A percentile compares a stretch with the other conserved stretches of the same genome.
Evolutionary conservation across 2,329 filamentous ascomycete species (phyloP).

Genomic region (Eutypella sp.): DNA sequence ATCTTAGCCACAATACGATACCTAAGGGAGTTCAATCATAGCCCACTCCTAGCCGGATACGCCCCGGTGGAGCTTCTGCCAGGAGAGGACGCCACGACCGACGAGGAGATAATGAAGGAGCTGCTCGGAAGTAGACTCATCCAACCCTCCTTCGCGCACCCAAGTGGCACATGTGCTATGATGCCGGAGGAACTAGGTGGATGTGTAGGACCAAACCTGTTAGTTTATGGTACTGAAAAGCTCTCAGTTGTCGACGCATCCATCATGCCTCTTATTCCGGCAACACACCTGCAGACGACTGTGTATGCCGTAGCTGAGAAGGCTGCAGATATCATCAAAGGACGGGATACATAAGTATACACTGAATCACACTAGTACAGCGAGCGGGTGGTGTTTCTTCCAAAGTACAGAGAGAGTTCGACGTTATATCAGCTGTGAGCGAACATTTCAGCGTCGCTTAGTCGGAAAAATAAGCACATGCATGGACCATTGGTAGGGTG

Average conservation of each 20-base stretch:
- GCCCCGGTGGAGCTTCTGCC: slow-evolving; percentile 31
- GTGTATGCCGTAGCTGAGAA: slow-evolving; percentile 42
- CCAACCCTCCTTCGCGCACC: slow-evolving; percentile 32
- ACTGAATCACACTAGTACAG: no score
- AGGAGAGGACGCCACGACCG: slow-evolving; percentile 4
- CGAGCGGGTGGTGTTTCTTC: no score
- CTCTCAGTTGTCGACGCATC: slow-evolving; percentile 42
- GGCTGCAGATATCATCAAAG: slow-evolving; percentile 22
- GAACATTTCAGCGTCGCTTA: no score
- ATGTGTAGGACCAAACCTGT: slow-evolving; percentile 37
- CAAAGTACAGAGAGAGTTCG: no score
- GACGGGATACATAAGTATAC: background rate
- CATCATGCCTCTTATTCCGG: slow-evolving; percentile 34
- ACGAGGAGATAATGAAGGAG: slow-evolving; percentile 25
- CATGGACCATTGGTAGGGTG: no score
- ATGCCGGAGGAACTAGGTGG: slow-evolving; percentile 37
- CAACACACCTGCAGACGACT: slow-evolving; percentile 12
- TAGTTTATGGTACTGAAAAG: slow-evolving; percentile 39
- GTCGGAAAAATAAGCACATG: no score
- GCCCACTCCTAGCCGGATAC: slow-evolving; percentile 28
- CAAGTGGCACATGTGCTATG: slow-evolving; percentile 40
- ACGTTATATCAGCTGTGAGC: no score
- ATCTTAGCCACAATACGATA: slow-evolving; percentile 35
- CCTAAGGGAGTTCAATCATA: slow-evolving; percentile 26
- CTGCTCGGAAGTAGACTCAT: slow-evolving; percentile 11